phyloP scores from a whole-genome alignment of 768 basidiomycete genomes.

The Mycena metata region DNA sequence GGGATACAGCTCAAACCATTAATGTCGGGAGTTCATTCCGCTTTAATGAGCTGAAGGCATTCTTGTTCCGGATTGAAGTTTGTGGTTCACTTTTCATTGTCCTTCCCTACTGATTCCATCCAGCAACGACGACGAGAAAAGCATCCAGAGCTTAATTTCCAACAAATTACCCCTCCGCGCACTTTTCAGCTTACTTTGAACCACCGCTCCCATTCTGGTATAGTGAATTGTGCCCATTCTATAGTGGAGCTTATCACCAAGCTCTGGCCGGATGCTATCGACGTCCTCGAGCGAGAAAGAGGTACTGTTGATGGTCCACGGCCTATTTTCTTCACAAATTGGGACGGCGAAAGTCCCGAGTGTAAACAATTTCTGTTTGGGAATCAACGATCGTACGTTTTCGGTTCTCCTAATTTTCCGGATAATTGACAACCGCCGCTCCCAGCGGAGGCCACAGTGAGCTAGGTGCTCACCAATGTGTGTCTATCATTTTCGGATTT shows the following conservation, averaged over 20 bases:
- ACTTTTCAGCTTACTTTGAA: conserved; percentile 73
- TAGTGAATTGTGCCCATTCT: conserved; percentile 76
- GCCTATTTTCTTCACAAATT: conserved; percentile 70
- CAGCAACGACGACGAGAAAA: background rate
- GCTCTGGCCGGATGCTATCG: conserved; percentile 78
- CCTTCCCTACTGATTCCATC: background rate
- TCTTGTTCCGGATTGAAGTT: conserved; percentile 74
- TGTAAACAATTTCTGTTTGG: conserved; percentile 45
- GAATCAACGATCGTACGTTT: conserved; percentile 2
- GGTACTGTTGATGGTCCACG: conserved; percentile 67
- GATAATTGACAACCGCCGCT: background rate
- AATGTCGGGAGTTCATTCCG: conserved; percentile 79
- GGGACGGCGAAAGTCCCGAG: conserved; percentile 56
- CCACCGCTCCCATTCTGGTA: conserved; percentile 80
- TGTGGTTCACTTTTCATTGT: background rate
- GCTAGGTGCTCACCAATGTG: conserved; percentile 78
- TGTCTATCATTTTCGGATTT: conserved; percentile 13
- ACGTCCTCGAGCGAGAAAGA: conserved; percentile 66
- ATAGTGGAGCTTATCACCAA: conserved; percentile 70
- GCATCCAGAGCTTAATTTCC: conserved; percentile 20
- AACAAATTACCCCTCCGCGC: conserved; percentile 42
- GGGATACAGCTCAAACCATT: conserved; percentile 86
- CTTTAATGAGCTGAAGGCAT: conserved; percentile 80
- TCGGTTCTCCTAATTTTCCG: background rate
- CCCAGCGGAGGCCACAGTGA: conserved; percentile 62